Evolutionary conservation across 306 rosid species (phyloP).

Genomic region (Gastrolobium bilobum): DNA sequence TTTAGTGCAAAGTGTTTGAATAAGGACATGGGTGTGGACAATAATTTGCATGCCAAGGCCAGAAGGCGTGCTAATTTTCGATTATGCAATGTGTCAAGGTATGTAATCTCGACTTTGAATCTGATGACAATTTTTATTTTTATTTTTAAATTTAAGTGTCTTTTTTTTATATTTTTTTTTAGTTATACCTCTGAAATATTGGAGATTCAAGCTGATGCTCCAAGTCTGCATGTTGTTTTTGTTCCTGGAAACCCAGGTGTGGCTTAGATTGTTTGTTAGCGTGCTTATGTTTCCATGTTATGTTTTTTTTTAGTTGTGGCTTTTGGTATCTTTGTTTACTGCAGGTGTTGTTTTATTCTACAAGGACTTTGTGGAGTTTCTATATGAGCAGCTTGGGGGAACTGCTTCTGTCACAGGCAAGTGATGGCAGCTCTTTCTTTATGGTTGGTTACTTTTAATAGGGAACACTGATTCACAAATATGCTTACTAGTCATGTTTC

Average conservation of each 20-base stretch:
- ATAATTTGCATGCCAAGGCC: slow-evolving; percentile 47
- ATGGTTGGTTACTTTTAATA: slow-evolving; percentile 31
- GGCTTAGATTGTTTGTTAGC: neutral
- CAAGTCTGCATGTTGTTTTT: slow-evolving; percentile 74
- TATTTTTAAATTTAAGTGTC: neutral
- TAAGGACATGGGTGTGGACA: slow-evolving; percentile 56
- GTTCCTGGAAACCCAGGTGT: slow-evolving; percentile 96
- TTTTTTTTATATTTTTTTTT: slow-evolving; percentile 33
- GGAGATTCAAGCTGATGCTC: slow-evolving; percentile 83
- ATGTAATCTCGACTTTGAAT: slow-evolving; percentile 38
- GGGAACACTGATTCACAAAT: slow-evolving; percentile 30
- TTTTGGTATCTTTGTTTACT: slow-evolving; percentile 35
- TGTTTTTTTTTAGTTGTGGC: slow-evolving; percentile 18
- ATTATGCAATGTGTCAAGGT: slow-evolving; percentile 78
- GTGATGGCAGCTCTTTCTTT: slow-evolving; percentile 40
- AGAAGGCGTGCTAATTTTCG: slow-evolving; percentile 71
- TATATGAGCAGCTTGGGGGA: slow-evolving; percentile 82
- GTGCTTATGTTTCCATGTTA: neutral
- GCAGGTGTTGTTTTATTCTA: slow-evolving; percentile 79
- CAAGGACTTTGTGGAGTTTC: slow-evolving; percentile 79
- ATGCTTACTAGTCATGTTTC: slow-evolving; percentile 50
- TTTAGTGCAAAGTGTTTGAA: slow-evolving; percentile 45
- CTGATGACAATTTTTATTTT: neutral
- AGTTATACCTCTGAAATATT: slow-evolving; percentile 77
- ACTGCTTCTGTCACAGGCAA: slow-evolving; percentile 82